Evolutionary conservation across 495 filamentous ascomycete species (phyloP).

Genomic region (Neurospora pannonica): DNA sequence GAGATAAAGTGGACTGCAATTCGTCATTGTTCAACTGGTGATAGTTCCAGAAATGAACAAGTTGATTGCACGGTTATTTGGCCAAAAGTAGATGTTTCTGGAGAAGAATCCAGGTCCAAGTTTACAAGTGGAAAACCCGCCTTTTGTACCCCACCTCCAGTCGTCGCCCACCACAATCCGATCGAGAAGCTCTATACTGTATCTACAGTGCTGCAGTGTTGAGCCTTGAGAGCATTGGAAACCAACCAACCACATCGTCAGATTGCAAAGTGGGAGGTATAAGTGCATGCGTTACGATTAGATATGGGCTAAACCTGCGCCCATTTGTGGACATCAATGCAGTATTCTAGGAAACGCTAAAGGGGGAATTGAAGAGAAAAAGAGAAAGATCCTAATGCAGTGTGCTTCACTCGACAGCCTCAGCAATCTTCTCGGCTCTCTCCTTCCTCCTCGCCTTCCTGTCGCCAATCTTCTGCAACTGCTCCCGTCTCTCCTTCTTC

Average conservation of each 20-base stretch:
- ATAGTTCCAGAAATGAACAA: background rate
- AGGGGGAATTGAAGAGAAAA: background rate
- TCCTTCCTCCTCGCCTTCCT: conserved; percentile 22
- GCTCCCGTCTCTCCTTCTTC: conserved; percentile 37
- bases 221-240: background rate
- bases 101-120: background rate
- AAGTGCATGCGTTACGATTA: background rate
- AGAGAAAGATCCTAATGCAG: background rate
- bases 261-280: background rate
- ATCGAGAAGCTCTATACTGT: background rate
- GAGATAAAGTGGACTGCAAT: background rate
- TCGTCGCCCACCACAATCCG: background rate
- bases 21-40: background rate
- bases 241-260: background rate
- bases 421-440: conserved; percentile 16
- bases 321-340: background rate
- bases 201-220: background rate
- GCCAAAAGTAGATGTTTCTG: background rate
- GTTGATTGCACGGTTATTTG: background rate
- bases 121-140: background rate
- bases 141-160: background rate
- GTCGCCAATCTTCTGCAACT: conserved; percentile 19
- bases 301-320: background rate
- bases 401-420: background rate
- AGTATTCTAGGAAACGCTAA: background rate